Conservation (phyloP, 345 rosid genomes). For the Aurinia saxatilis region DNA sequence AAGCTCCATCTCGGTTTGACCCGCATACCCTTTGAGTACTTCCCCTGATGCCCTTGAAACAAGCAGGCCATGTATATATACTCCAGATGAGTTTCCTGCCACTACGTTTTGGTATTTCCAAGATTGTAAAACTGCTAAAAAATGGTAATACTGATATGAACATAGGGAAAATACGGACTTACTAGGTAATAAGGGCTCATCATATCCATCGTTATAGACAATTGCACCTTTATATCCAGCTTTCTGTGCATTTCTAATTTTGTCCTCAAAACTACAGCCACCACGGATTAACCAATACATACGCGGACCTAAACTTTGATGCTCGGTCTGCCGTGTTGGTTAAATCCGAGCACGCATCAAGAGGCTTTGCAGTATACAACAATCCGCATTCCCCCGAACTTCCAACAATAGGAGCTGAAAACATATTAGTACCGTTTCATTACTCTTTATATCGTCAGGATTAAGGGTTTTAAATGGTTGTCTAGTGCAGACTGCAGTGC, state of each 20-base stretch:
- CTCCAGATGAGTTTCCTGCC: slow-evolving; percentile 65
- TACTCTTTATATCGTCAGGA: background rate
- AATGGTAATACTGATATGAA: background rate
- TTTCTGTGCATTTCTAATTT: slow-evolving; percentile 65
- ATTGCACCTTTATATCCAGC: slow-evolving; percentile 64
- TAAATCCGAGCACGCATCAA: slow-evolving; percentile 59
- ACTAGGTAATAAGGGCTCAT: slow-evolving; percentile 64
- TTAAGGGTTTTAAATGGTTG: background rate
- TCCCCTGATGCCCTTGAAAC: slow-evolving; percentile 61
- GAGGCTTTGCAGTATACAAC: slow-evolving; percentile 48
- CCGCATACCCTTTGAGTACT: slow-evolving; percentile 44
- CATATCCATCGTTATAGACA: slow-evolving; percentile 46
- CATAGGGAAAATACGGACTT: slow-evolving; percentile 1
- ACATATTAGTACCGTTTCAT: background rate
- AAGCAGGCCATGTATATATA: slow-evolving; percentile 62
- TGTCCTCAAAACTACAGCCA: slow-evolving; percentile 68
- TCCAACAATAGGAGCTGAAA: slow-evolving; percentile 39
- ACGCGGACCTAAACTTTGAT: slow-evolving; percentile 33
- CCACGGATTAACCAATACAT: slow-evolving; percentile 58
- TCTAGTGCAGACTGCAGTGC: too few relatives aligned
- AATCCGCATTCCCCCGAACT: slow-evolving; percentile 54
- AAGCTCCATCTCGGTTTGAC: slow-evolving; percentile 40
- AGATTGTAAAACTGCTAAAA: background rate
- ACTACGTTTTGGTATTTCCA: slow-evolving; percentile 36
- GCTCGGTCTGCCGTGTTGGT: slow-evolving; percentile 29